Base-by-base conservation (phyloP, 1,139 yeast genomes). In the Saccharomyces hybrid region DNA sequence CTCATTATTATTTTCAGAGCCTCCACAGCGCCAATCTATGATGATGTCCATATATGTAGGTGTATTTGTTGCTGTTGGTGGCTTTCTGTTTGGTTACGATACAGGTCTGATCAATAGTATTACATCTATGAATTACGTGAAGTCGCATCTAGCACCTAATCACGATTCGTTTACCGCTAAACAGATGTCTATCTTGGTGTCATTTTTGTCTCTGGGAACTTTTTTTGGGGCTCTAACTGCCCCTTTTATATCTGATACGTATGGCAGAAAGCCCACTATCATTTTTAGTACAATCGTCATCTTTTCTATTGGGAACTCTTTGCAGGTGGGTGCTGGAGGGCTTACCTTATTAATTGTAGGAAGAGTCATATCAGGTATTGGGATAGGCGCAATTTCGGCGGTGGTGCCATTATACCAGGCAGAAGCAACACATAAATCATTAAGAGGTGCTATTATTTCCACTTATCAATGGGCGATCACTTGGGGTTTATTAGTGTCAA, bases 391-490 rank as follows among this genome's bases (percentile, higher is more conserved):
- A 14, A 68, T 76, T 47, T 74, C 77, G 3, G 78, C 77, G 1
- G 77, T 73, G 2, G 78, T 86, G 1, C 95, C 95, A 0, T 70
- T 86, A 50, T 87, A 86, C 64, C 95, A 86, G 70, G 88, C 95
- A 9, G 95, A 87, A 66, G 86, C 90, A 0, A 83, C 91, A 0
- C 90, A 90, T 0, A 84, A 82, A 66, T 81, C 86, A 79, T 81
- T 85, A 48, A 78, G 95, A 77, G 95, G 95, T 59, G 84, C 90
- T 3, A 80, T 87, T 63, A 88, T 87, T 51, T 85, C 88, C 54
- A 79, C 88, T 1, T 87, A 86, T 69, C 95, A 87, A 69, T 87
- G 91, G 91, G 91, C 93, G 23, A 87, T 87, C 58, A 87, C 95
- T 1, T 85, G 91, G 91, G 95, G 95, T 0, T 72, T 87, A 29